Evolutionary conservation across 1,284 basidiomycete genomes (phyloP), one percentile per base, ranked within the genome.

Genomic region (Leccinum subspadiceum): DNA sequence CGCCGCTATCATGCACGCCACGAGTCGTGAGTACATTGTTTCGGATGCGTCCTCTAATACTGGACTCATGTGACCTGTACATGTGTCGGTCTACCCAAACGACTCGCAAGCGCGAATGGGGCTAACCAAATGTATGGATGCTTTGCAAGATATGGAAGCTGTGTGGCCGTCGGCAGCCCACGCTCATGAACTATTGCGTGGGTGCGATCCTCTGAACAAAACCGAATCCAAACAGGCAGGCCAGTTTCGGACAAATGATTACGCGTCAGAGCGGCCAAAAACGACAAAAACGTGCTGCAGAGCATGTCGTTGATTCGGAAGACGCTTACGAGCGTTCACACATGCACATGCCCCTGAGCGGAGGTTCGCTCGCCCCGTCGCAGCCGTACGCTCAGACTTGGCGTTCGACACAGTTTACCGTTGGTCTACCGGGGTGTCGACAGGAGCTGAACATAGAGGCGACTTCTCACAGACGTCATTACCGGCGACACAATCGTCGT

Each of bases 1-100:
- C 7, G 92, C 92, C 20, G 85, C 86, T 61, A 86, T 94, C 63
- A 92, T 92, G 86, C 92, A 93, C 68, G 84, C 90, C 54, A 85
- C 84, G 1, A 84, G 78, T 37, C 73, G 90, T 92, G 53, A 52
- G 59, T 61, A 1, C 17, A 35, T 33, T 31, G 12, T 29, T 22
- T 4, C 29, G 24, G 44, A 29, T 51, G 2, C 50, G 17, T 52
- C 3, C 8, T 41, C 58, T 3, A 15, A 4, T 3, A 12, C 35
- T 17, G 15, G 46, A 26, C 63, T 69, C 26, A 69, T 13, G 15
- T 20, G 17, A 35, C 33, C 35, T 12, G 17, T 49, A 1, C 51
- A 58, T 72, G 89, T 91, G 52, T 84, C 82, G 29, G 75, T 80
- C 13, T 82, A 84, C 69, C 82, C 86, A 1, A 73, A 78, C 31